phyloP scores from a whole-genome alignment of 164 flowering plant genomes.

The Aristolochia californica region DNA sequence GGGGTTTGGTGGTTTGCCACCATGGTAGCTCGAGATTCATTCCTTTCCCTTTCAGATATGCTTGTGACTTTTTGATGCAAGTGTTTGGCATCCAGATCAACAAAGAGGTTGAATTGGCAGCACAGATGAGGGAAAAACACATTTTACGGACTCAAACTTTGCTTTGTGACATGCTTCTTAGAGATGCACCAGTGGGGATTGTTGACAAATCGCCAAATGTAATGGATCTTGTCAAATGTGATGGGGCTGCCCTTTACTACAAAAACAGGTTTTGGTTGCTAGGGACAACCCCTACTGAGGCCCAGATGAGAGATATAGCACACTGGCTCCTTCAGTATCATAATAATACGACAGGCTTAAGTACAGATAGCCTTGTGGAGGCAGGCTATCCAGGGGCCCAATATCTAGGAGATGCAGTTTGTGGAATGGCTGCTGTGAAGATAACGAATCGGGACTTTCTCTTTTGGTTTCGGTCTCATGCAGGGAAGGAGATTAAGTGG shows the following conservation, averaged over 20 bases:
- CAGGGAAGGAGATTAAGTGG: conserved; percentile 74
- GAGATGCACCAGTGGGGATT: conserved; percentile 62
- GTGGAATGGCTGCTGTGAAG: conserved; percentile 67
- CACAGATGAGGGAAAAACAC: conserved; percentile 61
- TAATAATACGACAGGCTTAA: conserved; percentile 41
- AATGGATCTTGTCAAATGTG: conserved; percentile 70
- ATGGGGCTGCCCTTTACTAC: conserved; percentile 71
- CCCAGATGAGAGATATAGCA: conserved; percentile 43
- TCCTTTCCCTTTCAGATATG: conserved; percentile 66
- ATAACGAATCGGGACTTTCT: conserved; percentile 51
- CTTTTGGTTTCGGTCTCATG: conserved; percentile 76
- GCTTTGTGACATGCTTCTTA: conserved; percentile 74
- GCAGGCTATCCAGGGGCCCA: conserved; percentile 64
- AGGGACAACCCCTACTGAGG: conserved; percentile 62
- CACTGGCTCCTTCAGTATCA: conserved; percentile 55
- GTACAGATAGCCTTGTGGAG: conserved; percentile 69
- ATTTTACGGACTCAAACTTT: conserved; percentile 49
- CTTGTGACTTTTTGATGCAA: conserved; percentile 71
- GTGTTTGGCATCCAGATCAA: conserved; percentile 56
- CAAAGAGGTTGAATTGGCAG: conserved; percentile 61
- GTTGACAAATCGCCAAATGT: conserved; percentile 64
- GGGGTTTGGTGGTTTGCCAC: conserved; percentile 86
- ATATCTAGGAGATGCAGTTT: conserved; percentile 50
- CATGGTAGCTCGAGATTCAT: conserved; percentile 58
- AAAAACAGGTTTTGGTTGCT: conserved; percentile 42